These are phyloP conservation scores for Hygrophoropsis aurantiaca DNA, from an alignment of 768 basidiomycete genomes.

Conservation along the genomic window DNA sequence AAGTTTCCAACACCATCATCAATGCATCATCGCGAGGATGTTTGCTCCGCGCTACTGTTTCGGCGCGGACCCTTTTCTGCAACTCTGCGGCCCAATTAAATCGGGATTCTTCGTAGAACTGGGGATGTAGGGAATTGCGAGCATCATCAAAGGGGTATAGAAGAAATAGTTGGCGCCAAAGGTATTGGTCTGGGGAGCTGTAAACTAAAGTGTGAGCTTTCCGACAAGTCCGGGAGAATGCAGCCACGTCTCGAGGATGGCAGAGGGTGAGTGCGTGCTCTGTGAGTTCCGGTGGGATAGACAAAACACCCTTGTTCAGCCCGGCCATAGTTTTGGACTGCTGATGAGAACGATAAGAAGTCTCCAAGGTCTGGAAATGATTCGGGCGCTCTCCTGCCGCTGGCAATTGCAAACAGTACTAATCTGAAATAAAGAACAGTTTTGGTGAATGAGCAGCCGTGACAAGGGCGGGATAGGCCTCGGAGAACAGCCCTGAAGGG, in stretches of 20 bases:
- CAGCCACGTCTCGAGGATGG: slow-evolving; percentile 56
- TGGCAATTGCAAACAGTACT: slow-evolving; percentile 3
- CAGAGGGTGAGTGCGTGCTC: slow-evolving; percentile 59
- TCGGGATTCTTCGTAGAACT: slow-evolving; percentile 4
- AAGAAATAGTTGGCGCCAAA: slow-evolving; percentile 72
- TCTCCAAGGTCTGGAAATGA: too few species aligned
- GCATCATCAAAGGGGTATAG: slow-evolving; percentile 63
- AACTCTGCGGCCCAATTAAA: slow-evolving; percentile 39
- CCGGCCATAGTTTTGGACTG: slow-evolving; percentile 4
- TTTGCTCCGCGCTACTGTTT: slow-evolving; percentile 23
- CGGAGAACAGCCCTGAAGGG: too few species aligned
- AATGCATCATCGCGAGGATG: slow-evolving; percentile 25
- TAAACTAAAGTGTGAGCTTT: slow-evolving; percentile 50
- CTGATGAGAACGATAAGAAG: neutral
- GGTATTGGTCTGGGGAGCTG: slow-evolving; percentile 48
- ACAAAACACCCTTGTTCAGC: slow-evolving; percentile 20
- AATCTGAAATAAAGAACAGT: too few species aligned
- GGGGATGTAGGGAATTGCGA: slow-evolving; percentile 27
- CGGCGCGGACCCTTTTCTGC: slow-evolving; percentile 42
- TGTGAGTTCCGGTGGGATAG: slow-evolving; percentile 57
- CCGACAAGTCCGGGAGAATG: slow-evolving; percentile 57
- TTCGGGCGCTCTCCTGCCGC: neutral
- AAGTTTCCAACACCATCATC: slow-evolving; percentile 35
- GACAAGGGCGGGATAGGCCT: too few species aligned
- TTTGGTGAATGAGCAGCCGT: too few species aligned